Evolutionary conservation across 1,284 basidiomycete genomes (phyloP).

Genomic region (Fomes fomentarius): DNA sequence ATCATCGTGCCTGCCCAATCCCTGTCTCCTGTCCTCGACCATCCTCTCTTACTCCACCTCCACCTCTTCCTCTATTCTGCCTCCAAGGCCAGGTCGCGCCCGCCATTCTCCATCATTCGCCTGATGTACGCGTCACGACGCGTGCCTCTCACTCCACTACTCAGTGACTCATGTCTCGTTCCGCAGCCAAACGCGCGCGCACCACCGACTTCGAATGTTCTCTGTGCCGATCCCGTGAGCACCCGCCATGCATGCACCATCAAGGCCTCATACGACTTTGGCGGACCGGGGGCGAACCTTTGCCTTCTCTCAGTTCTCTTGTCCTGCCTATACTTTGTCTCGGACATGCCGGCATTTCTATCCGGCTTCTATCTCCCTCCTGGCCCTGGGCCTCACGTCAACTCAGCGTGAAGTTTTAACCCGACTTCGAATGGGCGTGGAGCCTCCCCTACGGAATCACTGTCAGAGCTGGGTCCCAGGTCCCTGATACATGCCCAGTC

Average conservation of each 20-base stretch:
- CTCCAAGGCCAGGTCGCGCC: neutral
- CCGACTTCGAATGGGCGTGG: neutral
- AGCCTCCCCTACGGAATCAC: neutral
- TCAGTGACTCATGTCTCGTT: neutral
- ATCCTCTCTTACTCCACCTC: neutral
- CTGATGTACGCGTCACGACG: slow-evolving; percentile 1
- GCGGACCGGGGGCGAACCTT: too few relatives aligned
- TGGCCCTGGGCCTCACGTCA: slow-evolving; percentile 9
- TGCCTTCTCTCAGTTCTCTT: neutral
- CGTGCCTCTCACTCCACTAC: slow-evolving; percentile 2
- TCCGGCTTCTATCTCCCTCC: neutral
- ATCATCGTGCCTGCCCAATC: slow-evolving; percentile 4
- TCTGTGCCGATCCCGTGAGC: neutral
- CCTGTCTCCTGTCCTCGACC: neutral
- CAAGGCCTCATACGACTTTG: neutral
- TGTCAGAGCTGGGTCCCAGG: neutral
- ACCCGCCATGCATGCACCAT: neutral
- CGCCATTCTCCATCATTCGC: neutral
- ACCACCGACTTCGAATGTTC: neutral
- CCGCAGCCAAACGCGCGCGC: slow-evolving; percentile 1
- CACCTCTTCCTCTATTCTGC: neutral
- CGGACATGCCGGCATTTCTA: too few relatives aligned
- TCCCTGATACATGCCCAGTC: neutral
- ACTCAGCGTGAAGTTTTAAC: neutral
- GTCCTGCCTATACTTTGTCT: neutral